Base-by-base conservation (phyloP, 257 asterid genomes). In the Solanum pennellii region DNA sequence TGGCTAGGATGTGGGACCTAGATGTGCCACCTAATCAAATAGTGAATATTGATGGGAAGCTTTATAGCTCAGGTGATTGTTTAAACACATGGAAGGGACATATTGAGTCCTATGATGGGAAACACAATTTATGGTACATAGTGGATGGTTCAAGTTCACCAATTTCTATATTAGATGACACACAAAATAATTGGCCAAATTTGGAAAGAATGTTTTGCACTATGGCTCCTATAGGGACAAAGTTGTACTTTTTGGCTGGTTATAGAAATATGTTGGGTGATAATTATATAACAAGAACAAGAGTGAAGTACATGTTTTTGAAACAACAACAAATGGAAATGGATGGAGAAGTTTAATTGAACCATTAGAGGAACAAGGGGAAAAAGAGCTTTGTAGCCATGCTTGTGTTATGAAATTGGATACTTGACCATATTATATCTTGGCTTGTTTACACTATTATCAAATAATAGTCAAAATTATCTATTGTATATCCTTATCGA, bases 21-120 rank as follows among this genome's bases (percentile, higher is more conserved):
- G 97, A 95, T 86, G 91, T 93, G 42, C 96, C 97, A 9, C 98
- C 97, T 6, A 83, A 93, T 35, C 94, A 95, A 86, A 95, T 95
- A 29, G 94, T 89, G 21, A 87, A 88, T 44, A 86, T 95, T 27
- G 89, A 89, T 25, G 94, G 88, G 27, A 90, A 86, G 85, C 93
- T 94, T 2, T 92, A 89, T 69, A 95, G 98, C 92, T 93, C 96
- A 4, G 96, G 97, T 23, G 97, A 95, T 59, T 90, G 95, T 29
- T 86, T 94, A 37, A 91, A 77, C 82, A 90, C 94, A 3, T 95
- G 96, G 96, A 95, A 95, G 39, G 96, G 97, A 0, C 91, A 93
- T 7, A 87, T 94, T 1, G 97, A 95, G 76, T 44, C 83, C 23
- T 95, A 94, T 14, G 92, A 94, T 44, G 93, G 90, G 88, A 87